Conservation (phyloP, 768 basidiomycete species). For the Mycena maculata region DNA sequence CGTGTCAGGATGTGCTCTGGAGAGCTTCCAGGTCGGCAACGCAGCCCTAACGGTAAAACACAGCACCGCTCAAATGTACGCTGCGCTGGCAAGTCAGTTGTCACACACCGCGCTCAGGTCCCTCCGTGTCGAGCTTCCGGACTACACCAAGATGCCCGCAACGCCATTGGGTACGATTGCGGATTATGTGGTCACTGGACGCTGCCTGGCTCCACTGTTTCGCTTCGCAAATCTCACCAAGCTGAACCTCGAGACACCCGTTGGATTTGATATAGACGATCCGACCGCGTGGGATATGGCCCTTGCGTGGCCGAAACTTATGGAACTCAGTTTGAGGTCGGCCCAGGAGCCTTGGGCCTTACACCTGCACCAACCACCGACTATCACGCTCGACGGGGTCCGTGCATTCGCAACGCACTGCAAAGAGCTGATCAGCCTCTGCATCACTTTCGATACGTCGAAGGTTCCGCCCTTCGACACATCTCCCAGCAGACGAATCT, state of each 20-base stretch:
- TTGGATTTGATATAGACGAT: constrained; percentile 11
- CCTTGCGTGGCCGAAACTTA: background rate
- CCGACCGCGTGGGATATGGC: background rate
- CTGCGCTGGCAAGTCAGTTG: background rate
- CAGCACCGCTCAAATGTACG: background rate
- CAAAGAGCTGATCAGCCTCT: too few species aligned
- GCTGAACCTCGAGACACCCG: background rate
- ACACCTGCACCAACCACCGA: too few species aligned
- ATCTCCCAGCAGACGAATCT: too few species aligned
- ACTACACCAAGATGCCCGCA: background rate
- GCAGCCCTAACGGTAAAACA: background rate
- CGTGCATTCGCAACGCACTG: too few species aligned
- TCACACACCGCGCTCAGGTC: background rate
- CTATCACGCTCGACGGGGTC: too few species aligned
- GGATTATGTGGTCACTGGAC: background rate
- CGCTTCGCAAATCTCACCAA: background rate
- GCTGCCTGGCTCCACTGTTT: background rate
- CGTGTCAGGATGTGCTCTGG: background rate
- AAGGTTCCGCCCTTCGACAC: too few species aligned
- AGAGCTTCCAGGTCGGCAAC: background rate
- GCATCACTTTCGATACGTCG: too few species aligned
- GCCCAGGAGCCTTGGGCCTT: too few species aligned
- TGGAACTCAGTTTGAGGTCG: too few species aligned
- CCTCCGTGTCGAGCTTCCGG: background rate
- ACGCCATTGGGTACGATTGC: background rate